Evolutionary conservation across 2,329 filamentous ascomycete species (phyloP), one percentile per base, ranked within the genome.

Genomic region (Colletotrichum tabaci): DNA sequence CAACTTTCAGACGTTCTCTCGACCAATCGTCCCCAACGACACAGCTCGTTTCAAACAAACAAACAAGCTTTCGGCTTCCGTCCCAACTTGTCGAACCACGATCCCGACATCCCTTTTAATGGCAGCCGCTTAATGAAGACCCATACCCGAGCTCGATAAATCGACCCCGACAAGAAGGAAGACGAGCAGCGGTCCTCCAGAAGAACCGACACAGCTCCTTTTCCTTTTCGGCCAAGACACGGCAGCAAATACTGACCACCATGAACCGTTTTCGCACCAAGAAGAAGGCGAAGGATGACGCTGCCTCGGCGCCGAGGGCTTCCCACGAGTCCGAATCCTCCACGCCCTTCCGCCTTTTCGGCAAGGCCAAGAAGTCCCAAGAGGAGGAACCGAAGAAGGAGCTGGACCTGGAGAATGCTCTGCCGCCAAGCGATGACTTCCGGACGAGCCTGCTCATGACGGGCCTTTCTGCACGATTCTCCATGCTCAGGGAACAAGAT

Each of bases 371-470:
- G 75, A 91, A 89, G 78, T 77, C 83, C 0, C 84, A 82, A 12
- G 87, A 87, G 23, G 87, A 87, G 56, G 89, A 91, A 76, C 83
- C 85, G 56, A 93, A 91, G 79, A 86, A 84, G 70, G 88, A 94
- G 73, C 82, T 98, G 57, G 92, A 98, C 77, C 85, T 98, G 15
- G 81, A 90, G 3, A 85, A 86, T 15, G 95, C 91, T 0, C 85
- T 99, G 2, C 96, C 96, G 1, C 87, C 95, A 0, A 91, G 86
- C 57, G 94, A 98, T 81, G 92, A 98, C 78, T 98, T 99, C 82
- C 91, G 96, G 68, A 99, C 96, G 4, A 98, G 96, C 85, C 85
- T 99, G 70, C 87, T 99, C 73, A 97, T 99, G 96, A 95, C 94
- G 0, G 96, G 95, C 52, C 87, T 99, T 5, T 98, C 96, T 0